Percentiles rank a stretch among this genome's conserved stretches.
phyloP scores from a whole-genome alignment of 768 basidiomycete species.

The Boletus insuetus region DNA sequence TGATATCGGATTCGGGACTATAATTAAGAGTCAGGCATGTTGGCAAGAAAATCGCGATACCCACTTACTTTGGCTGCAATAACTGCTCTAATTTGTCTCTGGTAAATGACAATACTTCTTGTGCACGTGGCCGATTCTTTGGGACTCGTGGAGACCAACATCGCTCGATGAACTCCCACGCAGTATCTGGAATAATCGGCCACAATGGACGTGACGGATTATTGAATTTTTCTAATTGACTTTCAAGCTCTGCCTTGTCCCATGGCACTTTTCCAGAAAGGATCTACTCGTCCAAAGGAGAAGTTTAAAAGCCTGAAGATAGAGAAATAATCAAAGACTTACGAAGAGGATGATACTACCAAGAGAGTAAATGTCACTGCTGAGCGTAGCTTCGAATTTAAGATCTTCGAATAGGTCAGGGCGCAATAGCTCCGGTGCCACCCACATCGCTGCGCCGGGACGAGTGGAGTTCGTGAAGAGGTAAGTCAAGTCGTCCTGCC shows the following conservation, averaged over 20 bases:
- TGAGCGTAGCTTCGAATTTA: neutral
- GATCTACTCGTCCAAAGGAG: neutral
- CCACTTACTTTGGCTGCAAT: neutral
- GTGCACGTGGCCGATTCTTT: neutral
- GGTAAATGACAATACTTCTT: neutral
- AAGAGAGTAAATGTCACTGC: conserved; percentile 3
- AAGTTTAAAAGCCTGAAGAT: neutral
- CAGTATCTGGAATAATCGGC: neutral
- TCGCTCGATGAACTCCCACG: conserved; percentile 1
- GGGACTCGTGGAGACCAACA: conserved; percentile 6
- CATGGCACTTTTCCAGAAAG: neutral
- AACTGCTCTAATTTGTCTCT: neutral
- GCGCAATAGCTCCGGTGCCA: conserved; percentile 2
- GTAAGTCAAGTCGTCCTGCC: neutral
- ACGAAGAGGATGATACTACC: conserved; percentile 8
- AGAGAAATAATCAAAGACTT: neutral
- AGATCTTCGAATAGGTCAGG: neutral
- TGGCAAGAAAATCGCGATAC: neutral
- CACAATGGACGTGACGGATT: neutral
- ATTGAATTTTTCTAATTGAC: neutral
- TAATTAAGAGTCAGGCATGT: neutral
- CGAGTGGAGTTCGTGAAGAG: neutral
- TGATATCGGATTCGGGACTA: neutral
- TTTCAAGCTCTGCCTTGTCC: neutral
- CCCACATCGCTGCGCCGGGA: neutral